phyloP scores from a whole-genome alignment of 345 rosid genomes.

The Pistacia integerrima region DNA sequence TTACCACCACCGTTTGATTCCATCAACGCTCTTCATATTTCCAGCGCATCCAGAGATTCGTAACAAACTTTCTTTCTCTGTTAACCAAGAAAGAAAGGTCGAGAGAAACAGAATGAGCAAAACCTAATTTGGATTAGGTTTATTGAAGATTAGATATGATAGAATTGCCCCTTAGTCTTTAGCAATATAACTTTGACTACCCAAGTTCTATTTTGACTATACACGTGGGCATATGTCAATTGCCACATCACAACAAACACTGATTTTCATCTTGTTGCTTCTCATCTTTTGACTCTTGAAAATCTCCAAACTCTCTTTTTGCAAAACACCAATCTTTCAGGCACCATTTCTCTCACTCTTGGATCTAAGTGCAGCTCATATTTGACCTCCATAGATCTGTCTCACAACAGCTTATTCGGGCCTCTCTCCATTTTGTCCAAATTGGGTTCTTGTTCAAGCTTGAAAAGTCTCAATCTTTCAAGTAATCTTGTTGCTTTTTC shows the following conservation, averaged over 20 bases:
- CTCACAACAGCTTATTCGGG: constrained; percentile 64
- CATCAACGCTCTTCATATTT: too few species aligned
- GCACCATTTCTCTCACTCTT: constrained; percentile 51
- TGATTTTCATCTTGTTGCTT: constrained; percentile 62
- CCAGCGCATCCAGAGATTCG: too few species aligned
- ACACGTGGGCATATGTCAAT: too few species aligned
- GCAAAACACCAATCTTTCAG: constrained; percentile 53
- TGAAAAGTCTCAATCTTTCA: constrained; percentile 68
- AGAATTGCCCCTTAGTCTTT: too few species aligned
- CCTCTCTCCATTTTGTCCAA: constrained; percentile 48
- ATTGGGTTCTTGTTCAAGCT: constrained; percentile 54
- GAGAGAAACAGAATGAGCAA: too few species aligned
- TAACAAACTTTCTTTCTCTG: too few species aligned
- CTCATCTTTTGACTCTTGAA: constrained; percentile 54
- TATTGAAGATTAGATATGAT: too few species aligned
- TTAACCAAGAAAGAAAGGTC: too few species aligned
- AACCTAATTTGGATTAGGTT: too few species aligned
- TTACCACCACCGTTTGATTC: too few species aligned
- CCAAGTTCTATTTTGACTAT: too few species aligned
- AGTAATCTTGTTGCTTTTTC: constrained; percentile 50
- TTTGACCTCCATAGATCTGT: constrained; percentile 71
- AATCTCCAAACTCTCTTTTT: constrained; percentile 58
- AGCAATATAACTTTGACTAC: too few species aligned
- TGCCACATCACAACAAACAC: constrained; percentile 5
- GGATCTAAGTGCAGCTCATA: constrained; percentile 69